A percentile compares a stretch with the other conserved stretches of the same genome.
Conservation (phyloP, 2,329 filamentous ascomycete species). For the Cordyceps fumosorosea region DNA sequence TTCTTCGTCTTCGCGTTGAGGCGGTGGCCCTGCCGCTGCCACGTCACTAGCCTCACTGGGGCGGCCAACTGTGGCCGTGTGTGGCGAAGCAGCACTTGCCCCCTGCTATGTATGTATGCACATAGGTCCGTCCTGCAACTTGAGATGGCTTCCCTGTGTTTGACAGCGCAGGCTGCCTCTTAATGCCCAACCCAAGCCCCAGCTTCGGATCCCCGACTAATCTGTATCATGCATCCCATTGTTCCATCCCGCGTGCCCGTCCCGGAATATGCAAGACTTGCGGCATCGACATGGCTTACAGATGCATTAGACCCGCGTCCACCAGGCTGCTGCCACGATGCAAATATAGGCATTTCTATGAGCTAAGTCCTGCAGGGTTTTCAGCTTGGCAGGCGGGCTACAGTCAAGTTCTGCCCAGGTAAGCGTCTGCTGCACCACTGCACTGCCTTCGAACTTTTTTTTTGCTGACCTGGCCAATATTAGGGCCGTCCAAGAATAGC, state of each 20-base stretch:
- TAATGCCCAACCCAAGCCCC: slow-evolving; percentile 8
- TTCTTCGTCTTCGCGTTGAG: neutral
- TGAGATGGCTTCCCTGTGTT: neutral
- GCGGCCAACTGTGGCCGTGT: slow-evolving; percentile 29
- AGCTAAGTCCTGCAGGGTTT: neutral
- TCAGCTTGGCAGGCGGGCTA: slow-evolving; percentile 7
- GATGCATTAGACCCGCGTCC: neutral
- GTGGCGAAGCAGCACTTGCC: slow-evolving; percentile 30
- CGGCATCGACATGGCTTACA: slow-evolving; percentile 9
- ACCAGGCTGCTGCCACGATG: neutral
- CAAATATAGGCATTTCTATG: neutral
- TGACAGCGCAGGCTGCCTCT: slow-evolving; percentile 6
- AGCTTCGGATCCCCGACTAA: slow-evolving; percentile 15
- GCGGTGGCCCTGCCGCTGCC: slow-evolving; percentile 26
- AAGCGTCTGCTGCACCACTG: neutral
- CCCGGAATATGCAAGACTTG: slow-evolving; percentile 15
- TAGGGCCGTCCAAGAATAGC: slow-evolving; percentile 5
- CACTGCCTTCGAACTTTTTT: neutral
- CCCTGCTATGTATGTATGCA: too few relatives aligned
- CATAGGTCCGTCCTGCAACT: neutral
- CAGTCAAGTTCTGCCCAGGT: neutral
- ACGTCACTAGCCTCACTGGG: slow-evolving; percentile 39
- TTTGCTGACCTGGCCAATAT: neutral
- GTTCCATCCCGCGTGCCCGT: neutral
- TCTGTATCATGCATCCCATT: neutral